These are phyloP conservation scores for Coemansia sp. DNA, from an alignment of 192 early-diverging fungal species.

Conservation along the genomic window DNA sequence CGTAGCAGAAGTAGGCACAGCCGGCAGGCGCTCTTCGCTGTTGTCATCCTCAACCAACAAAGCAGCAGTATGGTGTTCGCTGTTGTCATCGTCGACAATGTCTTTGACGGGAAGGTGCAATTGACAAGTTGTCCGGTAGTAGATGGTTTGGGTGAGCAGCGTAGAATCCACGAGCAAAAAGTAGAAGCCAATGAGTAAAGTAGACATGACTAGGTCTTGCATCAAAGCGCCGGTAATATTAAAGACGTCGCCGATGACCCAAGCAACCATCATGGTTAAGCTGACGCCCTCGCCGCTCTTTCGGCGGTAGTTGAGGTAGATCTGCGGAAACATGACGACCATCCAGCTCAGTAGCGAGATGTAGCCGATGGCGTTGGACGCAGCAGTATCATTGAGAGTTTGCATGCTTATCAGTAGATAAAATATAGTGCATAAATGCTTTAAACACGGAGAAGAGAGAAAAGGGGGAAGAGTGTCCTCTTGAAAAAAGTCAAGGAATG, in stretches of 20 bases:
- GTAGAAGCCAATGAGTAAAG: conserved; percentile 67
- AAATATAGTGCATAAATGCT: not conserved
- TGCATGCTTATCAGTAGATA: no score
- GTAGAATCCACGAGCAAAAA: conserved; percentile 67
- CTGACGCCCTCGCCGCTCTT: conserved; percentile 75
- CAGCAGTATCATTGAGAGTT: no score
- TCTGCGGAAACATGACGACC: conserved; percentile 77
- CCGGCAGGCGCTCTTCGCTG: not conserved
- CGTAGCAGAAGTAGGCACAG: not conserved
- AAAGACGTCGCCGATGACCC: conserved; percentile 75
- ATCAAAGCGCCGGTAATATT: conserved; percentile 68
- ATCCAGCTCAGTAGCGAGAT: conserved; percentile 73
- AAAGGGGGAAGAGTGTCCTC: not conserved
- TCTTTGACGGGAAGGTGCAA: conserved; percentile 21
- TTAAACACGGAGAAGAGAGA: not conserved
- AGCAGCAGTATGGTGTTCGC: not conserved
- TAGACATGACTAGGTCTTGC: conserved; percentile 66
- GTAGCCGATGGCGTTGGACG: conserved; percentile 53
- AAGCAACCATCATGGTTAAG: conserved; percentile 65
- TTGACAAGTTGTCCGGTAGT: conserved; percentile 53
- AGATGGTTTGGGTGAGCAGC: conserved; percentile 62
- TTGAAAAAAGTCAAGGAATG: not conserved
- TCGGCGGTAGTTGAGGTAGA: conserved; percentile 71
- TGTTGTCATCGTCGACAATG: not conserved
- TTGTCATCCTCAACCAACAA: not conserved